Evolutionary conservation across 73 alveolate genomes (phyloP).

Genomic region (Tetrahymena elliotti): DNA sequence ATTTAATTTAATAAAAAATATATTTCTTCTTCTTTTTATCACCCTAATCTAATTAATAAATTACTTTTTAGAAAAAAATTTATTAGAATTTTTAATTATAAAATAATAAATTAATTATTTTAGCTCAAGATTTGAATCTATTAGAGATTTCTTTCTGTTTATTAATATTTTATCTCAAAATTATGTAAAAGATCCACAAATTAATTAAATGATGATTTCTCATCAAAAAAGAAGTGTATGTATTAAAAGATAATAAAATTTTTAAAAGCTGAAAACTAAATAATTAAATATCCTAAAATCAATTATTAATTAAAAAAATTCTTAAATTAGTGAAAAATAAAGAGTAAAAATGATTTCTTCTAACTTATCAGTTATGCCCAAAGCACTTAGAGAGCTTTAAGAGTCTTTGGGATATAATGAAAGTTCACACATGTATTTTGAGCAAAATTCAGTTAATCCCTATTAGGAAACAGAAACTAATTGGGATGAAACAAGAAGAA

Average conservation of each 20-base stretch:
- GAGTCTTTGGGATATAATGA: neutral
- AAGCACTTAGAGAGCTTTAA: neutral
- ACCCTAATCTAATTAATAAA: no score
- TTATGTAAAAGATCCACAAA: neutral
- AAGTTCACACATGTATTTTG: neutral
- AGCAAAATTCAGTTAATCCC: neutral
- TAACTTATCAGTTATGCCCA: neutral
- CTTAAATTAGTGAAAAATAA: no score
- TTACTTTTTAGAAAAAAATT: no score
- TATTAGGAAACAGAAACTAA: neutral
- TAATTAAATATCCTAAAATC: neutral
- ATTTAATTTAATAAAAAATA: no score
- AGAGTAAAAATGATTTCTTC: neutral
- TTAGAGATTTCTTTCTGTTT: neutral
- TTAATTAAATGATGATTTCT: neutral
- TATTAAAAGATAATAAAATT: no score
- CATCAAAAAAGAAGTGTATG: neutral
- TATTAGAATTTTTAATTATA: no score
- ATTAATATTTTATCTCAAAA: neutral
- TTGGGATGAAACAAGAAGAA: conserved; percentile 15
- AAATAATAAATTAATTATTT: no score
- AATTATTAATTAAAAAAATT: no score
- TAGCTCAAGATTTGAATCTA: neutral
- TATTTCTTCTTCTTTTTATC: no score
- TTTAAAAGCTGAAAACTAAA: neutral